Percentiles rank a stretch among this genome's conserved stretches.
Evolutionary conservation across 257 asterid genomes (phyloP).

Genomic region (Jacaranda copaia): DNA sequence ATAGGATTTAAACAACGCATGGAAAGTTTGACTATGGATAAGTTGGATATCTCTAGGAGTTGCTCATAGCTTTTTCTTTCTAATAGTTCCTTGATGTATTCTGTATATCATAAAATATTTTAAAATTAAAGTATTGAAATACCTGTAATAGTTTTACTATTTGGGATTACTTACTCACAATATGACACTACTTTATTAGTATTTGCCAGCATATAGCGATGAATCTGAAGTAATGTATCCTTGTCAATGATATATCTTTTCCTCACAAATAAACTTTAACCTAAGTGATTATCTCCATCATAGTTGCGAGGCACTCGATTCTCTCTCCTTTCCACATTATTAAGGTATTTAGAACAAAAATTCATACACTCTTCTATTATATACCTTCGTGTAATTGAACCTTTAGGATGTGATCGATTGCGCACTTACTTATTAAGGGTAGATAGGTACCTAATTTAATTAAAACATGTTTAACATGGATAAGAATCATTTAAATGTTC

Average conservation of each 20-base stretch:
- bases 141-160: not conserved
- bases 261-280: not conserved
- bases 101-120: not conserved
- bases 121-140: not conserved
- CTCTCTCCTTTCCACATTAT: not conserved
- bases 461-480: not conserved
- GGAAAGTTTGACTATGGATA: not conserved
- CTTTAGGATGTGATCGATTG: constrained; percentile 13
- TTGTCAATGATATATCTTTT: not conserved
- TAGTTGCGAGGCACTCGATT: not conserved
- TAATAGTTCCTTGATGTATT: not conserved
- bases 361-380: not conserved
- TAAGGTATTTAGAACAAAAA: not conserved
- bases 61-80: not conserved
- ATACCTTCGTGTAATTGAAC: not conserved
- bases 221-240: no score
- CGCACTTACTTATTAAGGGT: not conserved
- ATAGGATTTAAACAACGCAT: not conserved
- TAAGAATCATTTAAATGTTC: not conserved
- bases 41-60: not conserved
- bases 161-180: no score
- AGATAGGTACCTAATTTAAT: not conserved
- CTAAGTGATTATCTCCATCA: not conserved
- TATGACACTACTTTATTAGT: no score
- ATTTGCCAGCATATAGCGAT: no score